Percentiles rank a stretch among this genome's conserved stretches.
These are phyloP conservation scores for Phytophthora lateralis DNA, from an alignment of 352 stramenopile genomes.

Conservation along the genomic window DNA sequence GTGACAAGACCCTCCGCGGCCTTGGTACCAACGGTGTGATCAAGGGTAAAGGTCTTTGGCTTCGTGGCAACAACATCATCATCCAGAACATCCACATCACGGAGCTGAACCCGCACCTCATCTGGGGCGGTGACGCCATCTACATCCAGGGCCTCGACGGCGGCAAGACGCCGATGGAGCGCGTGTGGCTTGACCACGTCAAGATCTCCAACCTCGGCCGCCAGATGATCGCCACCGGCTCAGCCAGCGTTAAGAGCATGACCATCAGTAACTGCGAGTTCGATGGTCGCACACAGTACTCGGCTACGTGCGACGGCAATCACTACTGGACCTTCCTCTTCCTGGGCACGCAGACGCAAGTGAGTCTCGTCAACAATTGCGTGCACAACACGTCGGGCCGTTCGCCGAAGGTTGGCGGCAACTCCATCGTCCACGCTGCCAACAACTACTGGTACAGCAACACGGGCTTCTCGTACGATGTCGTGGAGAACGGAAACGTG, in stretches of 20 bases:
- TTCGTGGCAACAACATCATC: conserved; percentile 43
- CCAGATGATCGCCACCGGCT: conserved; percentile 44
- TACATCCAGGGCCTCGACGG: conserved; percentile 33
- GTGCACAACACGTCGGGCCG: conserved; percentile 49
- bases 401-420: conserved; percentile 37
- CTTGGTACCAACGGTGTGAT: conserved; percentile 46
- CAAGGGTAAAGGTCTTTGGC: conserved; percentile 41
- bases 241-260: conserved; percentile 37
- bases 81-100: conserved; percentile 53
- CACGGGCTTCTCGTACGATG: conserved; percentile 45
- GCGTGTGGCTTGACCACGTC: conserved; percentile 59
- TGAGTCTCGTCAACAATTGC: conserved; percentile 42
- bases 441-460: conserved; percentile 62
- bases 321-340: conserved; percentile 58
- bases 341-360: conserved; percentile 27
- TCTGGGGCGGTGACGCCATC: conserved; percentile 37
- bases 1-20: conserved; percentile 55
- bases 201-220: conserved; percentile 43
- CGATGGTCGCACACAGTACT: conserved; percentile 46
- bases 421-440: conserved; percentile 34
- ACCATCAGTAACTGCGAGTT: conserved; percentile 62
- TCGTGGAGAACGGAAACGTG: conserved; percentile 37
- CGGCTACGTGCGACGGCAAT: conserved; percentile 50
- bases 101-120: conserved; percentile 46
- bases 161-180: conserved; percentile 29